These are phyloP conservation scores for Aspergillus ostianus DNA, from an alignment of 495 filamentous ascomycete species.

Conservation along the genomic window DNA sequence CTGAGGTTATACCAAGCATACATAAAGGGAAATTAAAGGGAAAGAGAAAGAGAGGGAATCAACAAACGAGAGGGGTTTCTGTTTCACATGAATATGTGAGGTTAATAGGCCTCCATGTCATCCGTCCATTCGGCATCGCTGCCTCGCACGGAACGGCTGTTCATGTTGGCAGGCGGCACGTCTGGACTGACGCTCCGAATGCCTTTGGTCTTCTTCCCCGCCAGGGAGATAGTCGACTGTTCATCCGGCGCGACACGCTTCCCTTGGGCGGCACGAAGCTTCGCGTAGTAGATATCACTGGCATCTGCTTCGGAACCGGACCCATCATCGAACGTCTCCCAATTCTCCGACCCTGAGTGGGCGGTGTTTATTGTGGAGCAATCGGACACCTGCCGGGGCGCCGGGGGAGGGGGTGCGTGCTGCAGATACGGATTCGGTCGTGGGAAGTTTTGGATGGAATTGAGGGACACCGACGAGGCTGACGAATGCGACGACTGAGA, in stretches of 20 bases:
- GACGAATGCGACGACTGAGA: slow-evolving; percentile 44
- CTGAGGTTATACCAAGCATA: slow-evolving; percentile 7
- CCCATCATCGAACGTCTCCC: slow-evolving; percentile 86
- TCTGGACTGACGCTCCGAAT: slow-evolving; percentile 49
- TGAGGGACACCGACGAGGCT: slow-evolving; percentile 36
- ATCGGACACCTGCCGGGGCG: slow-evolving; percentile 68
- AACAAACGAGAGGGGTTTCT: slow-evolving; percentile 5
- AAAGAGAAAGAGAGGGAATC: not conserved
- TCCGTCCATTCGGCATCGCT: slow-evolving; percentile 53
- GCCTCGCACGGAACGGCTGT: slow-evolving; percentile 40
- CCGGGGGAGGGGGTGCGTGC: slow-evolving; percentile 47
- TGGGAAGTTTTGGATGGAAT: slow-evolving; percentile 38
- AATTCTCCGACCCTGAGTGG: slow-evolving; percentile 84
- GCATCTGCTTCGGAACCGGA: slow-evolving; percentile 72
- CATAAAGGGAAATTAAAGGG: slow-evolving; percentile 10
- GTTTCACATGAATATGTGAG: not conserved
- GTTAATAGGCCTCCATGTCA: slow-evolving; percentile 46
- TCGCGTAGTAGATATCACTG: slow-evolving; percentile 74
- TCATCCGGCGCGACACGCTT: slow-evolving; percentile 64
- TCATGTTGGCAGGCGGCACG: slow-evolving; percentile 33
- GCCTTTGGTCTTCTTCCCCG: slow-evolving; percentile 54
- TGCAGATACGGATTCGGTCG: slow-evolving; percentile 42
- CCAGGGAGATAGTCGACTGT: slow-evolving; percentile 45
- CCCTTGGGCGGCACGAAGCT: slow-evolving; percentile 62
- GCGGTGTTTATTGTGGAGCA: slow-evolving; percentile 61